Base-by-base conservation (phyloP, 768 basidiomycete species). In the Hortiboletus campestris region DNA sequence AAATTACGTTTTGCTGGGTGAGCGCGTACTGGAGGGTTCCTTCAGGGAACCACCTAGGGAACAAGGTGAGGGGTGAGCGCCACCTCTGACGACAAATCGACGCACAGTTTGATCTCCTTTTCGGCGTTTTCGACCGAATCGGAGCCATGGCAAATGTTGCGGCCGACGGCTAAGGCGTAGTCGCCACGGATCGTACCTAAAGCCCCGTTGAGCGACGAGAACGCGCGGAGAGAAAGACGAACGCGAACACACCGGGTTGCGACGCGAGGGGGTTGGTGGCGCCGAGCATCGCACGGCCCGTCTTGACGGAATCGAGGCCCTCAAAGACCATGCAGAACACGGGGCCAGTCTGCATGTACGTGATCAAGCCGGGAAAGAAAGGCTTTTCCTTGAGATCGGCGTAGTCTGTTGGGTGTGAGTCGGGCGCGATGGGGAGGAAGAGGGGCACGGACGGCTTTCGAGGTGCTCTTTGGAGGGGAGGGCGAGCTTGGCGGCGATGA, bases 311-410 rank as follows among this genome's bases (percentile, higher is more conserved):
- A 63, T 93, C 89, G 58, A 93, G 83, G 56, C 97, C 97, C 78
- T 98, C 84, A 85, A 94, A 96, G 63, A 91, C 94, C 84, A 93
- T 95, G 66, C 83, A 91, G 69, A 96, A 88, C 63, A 99, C 97
- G 63, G 97, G 97, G 57, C 97, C 96, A 51, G 89, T 80, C 52
- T 86, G 84, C 94, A 96, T 98, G 82, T 98, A 98, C 73, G 86
- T 87, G 84, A 98, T 88, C 68, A 98, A 76, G 63, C 91, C 89
- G 64, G 91, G 90, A 87, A 98, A 99, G 87, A 99, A 99, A 53
- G 84, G 69, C 84, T 96, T 97, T 64, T 81, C 86, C 73, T 83
- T 88, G 78, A 98, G 91, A 79, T 98, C 97, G 65, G 83, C 89
- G 74, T 99, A 99, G 85, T 99, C 91, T 94, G 67, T 41, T 14